A percentile compares a stretch with the other conserved stretches of the same genome.
Conservation (phyloP, 768 basidiomycete species). For the Pholiota molesta region DNA sequence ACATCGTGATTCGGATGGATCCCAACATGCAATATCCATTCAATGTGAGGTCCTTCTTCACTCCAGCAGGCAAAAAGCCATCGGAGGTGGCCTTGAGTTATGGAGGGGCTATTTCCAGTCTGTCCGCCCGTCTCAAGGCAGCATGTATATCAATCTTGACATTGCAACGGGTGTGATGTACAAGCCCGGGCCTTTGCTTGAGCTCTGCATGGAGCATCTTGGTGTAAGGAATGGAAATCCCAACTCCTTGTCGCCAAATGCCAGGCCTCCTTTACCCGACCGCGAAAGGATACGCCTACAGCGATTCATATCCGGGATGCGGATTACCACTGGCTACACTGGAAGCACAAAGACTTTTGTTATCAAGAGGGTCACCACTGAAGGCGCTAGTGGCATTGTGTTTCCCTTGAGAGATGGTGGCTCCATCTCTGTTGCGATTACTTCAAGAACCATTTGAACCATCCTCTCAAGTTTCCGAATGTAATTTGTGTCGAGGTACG, state of each 20-base stretch:
- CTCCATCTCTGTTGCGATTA: conserved; percentile 56
- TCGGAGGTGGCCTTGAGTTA: conserved; percentile 66
- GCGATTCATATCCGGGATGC: conserved; percentile 37
- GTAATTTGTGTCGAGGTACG: conserved; percentile 68
- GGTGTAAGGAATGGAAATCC: conserved; percentile 3
- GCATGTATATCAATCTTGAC: conserved; percentile 75
- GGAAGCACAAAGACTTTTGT: conserved; percentile 6
- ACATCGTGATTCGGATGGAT: conserved; percentile 77
- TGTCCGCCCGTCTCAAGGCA: conserved; percentile 64
- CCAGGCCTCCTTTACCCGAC: conserved; percentile 41
- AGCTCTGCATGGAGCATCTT: conserved; percentile 60
- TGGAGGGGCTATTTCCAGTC: conserved; percentile 88
- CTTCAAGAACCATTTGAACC: conserved; percentile 53
- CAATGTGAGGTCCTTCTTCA: conserved; percentile 80
- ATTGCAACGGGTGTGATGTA: conserved; percentile 82
- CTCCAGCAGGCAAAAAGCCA: conserved; percentile 49
- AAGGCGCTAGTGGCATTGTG: conserved; percentile 51
- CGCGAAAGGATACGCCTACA: conserved; percentile 50
- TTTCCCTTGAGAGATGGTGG: conserved; percentile 50
- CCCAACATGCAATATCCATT: conserved; percentile 71
- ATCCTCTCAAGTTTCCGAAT: conserved; percentile 56
- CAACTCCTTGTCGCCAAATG: conserved; percentile 29
- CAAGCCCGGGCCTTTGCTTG: conserved; percentile 58
- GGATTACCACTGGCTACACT: conserved; percentile 26
- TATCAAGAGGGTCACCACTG: conserved; percentile 57